Evolutionary conservation across 2,329 filamentous ascomycete species (phyloP).

Genomic region (Cladophialophora exuberans): DNA sequence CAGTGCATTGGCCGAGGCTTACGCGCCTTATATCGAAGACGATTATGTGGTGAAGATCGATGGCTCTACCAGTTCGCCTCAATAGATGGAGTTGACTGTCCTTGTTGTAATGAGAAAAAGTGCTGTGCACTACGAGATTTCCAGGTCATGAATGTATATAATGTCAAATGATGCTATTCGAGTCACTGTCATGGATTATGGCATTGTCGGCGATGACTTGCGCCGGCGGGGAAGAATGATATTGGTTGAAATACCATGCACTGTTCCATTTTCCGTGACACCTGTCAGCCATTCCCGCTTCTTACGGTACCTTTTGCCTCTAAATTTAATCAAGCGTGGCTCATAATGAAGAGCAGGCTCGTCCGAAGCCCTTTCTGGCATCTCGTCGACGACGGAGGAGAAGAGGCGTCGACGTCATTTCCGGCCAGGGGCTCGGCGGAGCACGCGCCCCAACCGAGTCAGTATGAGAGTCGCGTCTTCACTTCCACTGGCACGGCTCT

Average conservation of each 20-base stretch:
- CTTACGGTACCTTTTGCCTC: no score
- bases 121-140: neutral
- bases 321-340: no score
- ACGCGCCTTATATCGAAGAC: conserved; percentile 72
- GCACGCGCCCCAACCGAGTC: conserved; percentile 8
- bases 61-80: conserved; percentile 24
- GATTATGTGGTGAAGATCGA: conserved; percentile 67
- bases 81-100: conserved; percentile 3
- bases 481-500: no score
- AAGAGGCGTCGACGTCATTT: conserved; percentile 6
- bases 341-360: no score
- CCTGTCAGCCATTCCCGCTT: no score
- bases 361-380: no score
- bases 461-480: conserved; percentile 4
- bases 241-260: neutral
- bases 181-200: neutral
- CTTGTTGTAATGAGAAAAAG: neutral
- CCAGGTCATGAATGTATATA: neutral
- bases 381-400: neutral
- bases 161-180: neutral
- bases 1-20: conserved; percentile 62
- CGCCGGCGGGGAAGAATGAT: no score
- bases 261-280: no score
- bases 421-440: neutral
- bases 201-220: neutral